Percentiles rank a stretch among this genome's conserved stretches.
These are phyloP conservation scores for Adiantum capillusveneris DNA, from an alignment of 75 land plant genomes.

Conservation along the genomic window DNA sequence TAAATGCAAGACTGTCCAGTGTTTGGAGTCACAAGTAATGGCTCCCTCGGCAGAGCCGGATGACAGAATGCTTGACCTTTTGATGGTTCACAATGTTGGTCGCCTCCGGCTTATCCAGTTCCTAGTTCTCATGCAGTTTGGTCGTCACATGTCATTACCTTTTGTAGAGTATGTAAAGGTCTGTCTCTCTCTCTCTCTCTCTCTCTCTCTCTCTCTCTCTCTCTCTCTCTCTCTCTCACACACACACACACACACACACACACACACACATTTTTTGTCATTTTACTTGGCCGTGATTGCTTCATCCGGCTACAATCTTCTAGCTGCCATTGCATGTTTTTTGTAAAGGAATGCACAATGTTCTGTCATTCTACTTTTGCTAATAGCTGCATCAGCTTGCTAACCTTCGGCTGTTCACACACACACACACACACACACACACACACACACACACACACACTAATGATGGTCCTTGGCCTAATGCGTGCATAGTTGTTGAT, in stretches of 20 bases:
- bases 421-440: too few species aligned
- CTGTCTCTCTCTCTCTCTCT: background rate
- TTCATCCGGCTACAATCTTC: too few species aligned
- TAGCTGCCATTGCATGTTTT: too few species aligned
- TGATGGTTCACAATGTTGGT: conserved; percentile 25
- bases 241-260: background rate
- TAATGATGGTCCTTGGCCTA: background rate
- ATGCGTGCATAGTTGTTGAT: background rate
- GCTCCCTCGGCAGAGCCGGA: conserved; percentile 35
- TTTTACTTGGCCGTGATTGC: background rate
- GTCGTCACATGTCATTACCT: conserved; percentile 28
- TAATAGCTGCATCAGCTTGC: too few species aligned
- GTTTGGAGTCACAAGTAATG: conserved; percentile 22
- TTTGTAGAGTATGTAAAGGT: conserved; percentile 39
- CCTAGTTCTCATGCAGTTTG: conserved; percentile 29
- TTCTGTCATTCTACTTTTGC: too few species aligned
- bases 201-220: background rate
- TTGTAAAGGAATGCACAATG: too few species aligned
- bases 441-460: too few species aligned
- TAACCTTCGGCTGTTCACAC: too few species aligned
- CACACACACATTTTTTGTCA: background rate
- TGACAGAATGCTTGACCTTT: conserved; percentile 25
- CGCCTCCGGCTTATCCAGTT: conserved; percentile 28
- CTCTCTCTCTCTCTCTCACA: background rate
- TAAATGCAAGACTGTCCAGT: conserved; percentile 36